These are phyloP conservation scores for Sphagnum fallax DNA, from an alignment of 228 moss, liverwort and hornwort species.

Conservation along the genomic window DNA sequence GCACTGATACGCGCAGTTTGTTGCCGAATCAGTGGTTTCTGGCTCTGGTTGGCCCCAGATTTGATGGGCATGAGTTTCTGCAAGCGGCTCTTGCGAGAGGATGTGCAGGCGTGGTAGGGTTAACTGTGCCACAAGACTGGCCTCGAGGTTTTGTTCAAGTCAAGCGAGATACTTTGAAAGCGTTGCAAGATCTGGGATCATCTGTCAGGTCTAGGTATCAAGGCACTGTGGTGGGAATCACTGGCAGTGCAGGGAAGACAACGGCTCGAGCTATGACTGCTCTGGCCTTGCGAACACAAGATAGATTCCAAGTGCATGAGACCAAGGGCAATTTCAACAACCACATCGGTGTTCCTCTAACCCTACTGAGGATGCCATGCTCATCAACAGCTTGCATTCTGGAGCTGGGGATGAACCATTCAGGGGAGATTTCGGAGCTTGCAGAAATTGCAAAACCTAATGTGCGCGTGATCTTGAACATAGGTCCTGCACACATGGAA, in stretches of 20 bases:
- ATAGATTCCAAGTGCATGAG: slow-evolving; percentile 53
- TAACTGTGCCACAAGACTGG: slow-evolving; percentile 45
- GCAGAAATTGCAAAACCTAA: slow-evolving; percentile 53
- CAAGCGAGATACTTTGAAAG: slow-evolving; percentile 35
- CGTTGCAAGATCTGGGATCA: slow-evolving; percentile 50
- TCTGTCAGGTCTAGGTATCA: slow-evolving; percentile 45
- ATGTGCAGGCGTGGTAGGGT: slow-evolving; percentile 66
- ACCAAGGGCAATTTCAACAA: slow-evolving; percentile 68
- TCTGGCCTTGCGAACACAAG: slow-evolving; percentile 46
- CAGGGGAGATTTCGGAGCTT: slow-evolving; percentile 54
- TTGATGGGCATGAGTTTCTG: slow-evolving; percentile 66
- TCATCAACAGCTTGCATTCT: slow-evolving; percentile 51
- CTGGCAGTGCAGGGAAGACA: slow-evolving; percentile 80
- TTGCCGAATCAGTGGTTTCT: slow-evolving; percentile 75
- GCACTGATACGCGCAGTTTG: slow-evolving; percentile 61
- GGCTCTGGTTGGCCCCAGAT: slow-evolving; percentile 46
- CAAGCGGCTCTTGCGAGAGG: slow-evolving; percentile 41
- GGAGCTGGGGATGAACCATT: slow-evolving; percentile 77
- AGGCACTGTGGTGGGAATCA: slow-evolving; percentile 70
- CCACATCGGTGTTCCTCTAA: slow-evolving; percentile 75
- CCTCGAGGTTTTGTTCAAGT: slow-evolving; percentile 59
- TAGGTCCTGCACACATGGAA: slow-evolving; percentile 73
- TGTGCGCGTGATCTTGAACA: slow-evolving; percentile 71
- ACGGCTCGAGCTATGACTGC: slow-evolving; percentile 72
- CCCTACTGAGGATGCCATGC: slow-evolving; percentile 50